Evolutionary conservation across 2,329 filamentous ascomycete genomes (phyloP), one percentile per base, ranked within the genome.

Genomic region (Pezicula radicicola): DNA sequence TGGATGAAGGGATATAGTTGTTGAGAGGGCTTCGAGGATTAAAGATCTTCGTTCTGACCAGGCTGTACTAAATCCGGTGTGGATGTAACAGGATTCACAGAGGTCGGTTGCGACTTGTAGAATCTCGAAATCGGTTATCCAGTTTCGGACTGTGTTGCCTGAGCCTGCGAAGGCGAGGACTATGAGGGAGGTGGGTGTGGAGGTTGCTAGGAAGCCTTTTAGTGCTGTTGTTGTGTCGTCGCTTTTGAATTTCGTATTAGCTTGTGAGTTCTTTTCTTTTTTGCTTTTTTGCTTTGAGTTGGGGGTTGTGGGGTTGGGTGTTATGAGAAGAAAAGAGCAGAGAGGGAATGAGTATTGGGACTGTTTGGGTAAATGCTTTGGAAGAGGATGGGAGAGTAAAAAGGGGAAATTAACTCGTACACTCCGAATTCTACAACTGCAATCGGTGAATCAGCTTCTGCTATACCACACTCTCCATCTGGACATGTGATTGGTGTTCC

Each of bases 51-150:
- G 53, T 10, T 59, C 56, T 2, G 60, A 49, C 50, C 56, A 62
- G 9, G 54, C 51, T 1, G 47, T 49, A 4, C 50, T 35, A 45
- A 66, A 67, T 2, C 65, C 65, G 5, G 48, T 48, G 46, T 68
- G 65, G 1, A 63, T 53, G 21, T 56, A 52, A 47, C 51, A 58
- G 19, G 35, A 43, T 15, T 15, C 43, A 7, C 55, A 54, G 37
- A 36, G 44, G 13, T 46, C 10, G 15, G 39, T 35, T 33, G 41
- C 21, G 4, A 41, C 37, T 48, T 49, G 33, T 12, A 35, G 5
- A 42, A 59, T 45, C 4, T 48, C 49, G 37, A 52, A 58, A 46
- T 62, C 46, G 1, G 55, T 46, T 6, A 57, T 39, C 43, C 50
- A 59, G 39, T 58, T 50, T 9, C 49, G 46, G 9, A 50, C 49